Evolutionary conservation across 2,329 filamentous ascomycete genomes (phyloP).

Genomic region (Sporothrix pallida): DNA sequence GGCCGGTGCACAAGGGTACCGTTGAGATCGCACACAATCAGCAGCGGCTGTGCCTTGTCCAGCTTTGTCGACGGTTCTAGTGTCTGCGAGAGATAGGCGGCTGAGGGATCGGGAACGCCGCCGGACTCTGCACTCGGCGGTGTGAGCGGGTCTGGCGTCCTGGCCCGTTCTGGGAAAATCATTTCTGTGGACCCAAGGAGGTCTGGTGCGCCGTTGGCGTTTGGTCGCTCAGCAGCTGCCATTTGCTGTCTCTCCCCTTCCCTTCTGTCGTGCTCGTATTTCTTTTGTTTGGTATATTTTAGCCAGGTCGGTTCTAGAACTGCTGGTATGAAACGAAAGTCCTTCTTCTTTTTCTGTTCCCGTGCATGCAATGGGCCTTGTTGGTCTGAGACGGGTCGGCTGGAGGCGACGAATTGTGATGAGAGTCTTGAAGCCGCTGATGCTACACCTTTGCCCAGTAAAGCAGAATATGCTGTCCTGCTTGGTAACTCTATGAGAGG

Average conservation of each 20-base stretch:
- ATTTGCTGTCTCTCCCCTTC: no score
- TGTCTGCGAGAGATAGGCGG: conserved; percentile 66
- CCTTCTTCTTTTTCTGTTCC: no score
- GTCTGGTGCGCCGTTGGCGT: no score
- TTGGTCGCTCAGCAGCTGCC: no score
- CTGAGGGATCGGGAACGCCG: conserved; percentile 65
- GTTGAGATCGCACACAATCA: conserved; percentile 91
- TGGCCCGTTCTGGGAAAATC: no score
- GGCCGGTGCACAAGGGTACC: conserved; percentile 83
- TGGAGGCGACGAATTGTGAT: neutral
- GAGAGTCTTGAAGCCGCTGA: neutral
- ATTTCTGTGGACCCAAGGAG: no score
- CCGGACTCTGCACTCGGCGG: conserved; percentile 44
- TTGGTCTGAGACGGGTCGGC: neutral
- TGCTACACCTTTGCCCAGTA: no score
- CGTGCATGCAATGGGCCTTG: neutral
- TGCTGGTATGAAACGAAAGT: no score
- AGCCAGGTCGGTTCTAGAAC: no score
- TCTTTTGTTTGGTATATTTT: no score
- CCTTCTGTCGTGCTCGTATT: no score
- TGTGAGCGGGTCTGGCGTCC: neutral
- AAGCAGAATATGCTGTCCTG: neutral
- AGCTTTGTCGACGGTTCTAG: conserved; percentile 33
- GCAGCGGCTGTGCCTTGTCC: conserved; percentile 65
- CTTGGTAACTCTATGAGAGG: neutral